Evolutionary conservation across 2,329 filamentous ascomycete species (phyloP), one percentile per base, ranked within the genome.

Genomic region (Tricladium varicosporioides): DNA sequence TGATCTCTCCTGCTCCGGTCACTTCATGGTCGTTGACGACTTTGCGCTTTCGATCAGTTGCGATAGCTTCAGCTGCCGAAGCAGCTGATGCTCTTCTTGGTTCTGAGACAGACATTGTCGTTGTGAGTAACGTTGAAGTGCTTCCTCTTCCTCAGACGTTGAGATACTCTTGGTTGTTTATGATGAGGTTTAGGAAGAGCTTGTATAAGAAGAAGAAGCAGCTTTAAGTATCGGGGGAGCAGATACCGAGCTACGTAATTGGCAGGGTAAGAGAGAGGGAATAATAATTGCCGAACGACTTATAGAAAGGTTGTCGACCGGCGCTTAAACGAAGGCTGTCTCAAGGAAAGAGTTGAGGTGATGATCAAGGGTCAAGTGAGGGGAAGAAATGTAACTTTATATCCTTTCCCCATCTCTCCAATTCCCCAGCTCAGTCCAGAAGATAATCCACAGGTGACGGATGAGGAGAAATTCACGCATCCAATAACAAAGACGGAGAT

Each of bases 21-120:
- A 76, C 11, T 88, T 80, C 75, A 91, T 84, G 68, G 83, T 88
- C 73, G 88, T 90, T 10, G 82, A 84, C 60, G 76, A 76, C 43
- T 77, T 75, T 73, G 89, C 83, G 67, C 13, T 75, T 74, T 47
- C 76, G 51, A 11, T 50, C 51, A 47, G 48, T 56, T 42, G 18
- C 44, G 48, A 52, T 52, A 5, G 31, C 33, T 22, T 18, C 47
- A 2, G 19, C 44, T 46, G 45, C 45, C 14, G 45, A 48, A 27
- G 18, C 49, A 44, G 49, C 5, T 13, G 52, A 54, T 11, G 31
- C 52, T 22, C 11, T 14, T 51, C 33, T 40, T 53, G 57, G 22
- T 27, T 27, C 22, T 4, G 22, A 27, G 22, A 27, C 7, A 27
- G 22, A 27, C 22, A 27, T 27, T 27, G 22, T 27, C 7, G 22